Evolutionary conservation across 1,139 yeast species (phyloP).

Genomic region (Geotrichum citri-aurantii): DNA sequence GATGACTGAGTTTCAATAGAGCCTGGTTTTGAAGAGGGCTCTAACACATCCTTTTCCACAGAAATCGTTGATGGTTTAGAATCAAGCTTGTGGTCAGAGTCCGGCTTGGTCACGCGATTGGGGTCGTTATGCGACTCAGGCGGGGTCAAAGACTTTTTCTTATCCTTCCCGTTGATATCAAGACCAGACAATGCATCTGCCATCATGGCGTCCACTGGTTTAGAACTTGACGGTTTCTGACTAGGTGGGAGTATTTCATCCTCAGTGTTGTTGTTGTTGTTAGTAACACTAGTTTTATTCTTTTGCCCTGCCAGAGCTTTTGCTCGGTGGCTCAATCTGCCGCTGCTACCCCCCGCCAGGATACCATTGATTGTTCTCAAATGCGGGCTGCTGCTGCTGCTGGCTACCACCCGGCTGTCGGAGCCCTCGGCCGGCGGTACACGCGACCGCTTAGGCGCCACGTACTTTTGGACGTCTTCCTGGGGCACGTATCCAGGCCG

Average conservation of each 20-base stretch:
- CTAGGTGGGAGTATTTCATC: not conserved
- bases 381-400: too few relatives aligned
- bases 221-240: not conserved
- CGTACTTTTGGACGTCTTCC: conserved; percentile 37
- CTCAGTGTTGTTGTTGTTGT: not conserved
- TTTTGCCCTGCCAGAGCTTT: too few relatives aligned
- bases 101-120: not conserved
- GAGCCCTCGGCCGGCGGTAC: conserved; percentile 21
- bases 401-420: not conserved
- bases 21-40: not conserved
- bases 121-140: not conserved
- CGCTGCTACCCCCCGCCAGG: not conserved
- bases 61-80: not conserved
- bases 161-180: not conserved
- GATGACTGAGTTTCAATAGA: not conserved
- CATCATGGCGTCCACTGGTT: not conserved
- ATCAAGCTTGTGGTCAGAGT: not conserved
- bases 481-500: conserved; percentile 39
- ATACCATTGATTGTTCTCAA: conserved; percentile 6
- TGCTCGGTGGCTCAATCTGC: not conserved
- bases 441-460: conserved; percentile 5
- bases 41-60: not conserved
- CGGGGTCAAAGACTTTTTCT: not conserved
- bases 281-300: too few relatives aligned
- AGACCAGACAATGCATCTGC: not conserved